phyloP scores from a whole-genome alignment of 2,329 filamentous ascomycete genomes.

The Mycosphaerelloides madeirae region DNA sequence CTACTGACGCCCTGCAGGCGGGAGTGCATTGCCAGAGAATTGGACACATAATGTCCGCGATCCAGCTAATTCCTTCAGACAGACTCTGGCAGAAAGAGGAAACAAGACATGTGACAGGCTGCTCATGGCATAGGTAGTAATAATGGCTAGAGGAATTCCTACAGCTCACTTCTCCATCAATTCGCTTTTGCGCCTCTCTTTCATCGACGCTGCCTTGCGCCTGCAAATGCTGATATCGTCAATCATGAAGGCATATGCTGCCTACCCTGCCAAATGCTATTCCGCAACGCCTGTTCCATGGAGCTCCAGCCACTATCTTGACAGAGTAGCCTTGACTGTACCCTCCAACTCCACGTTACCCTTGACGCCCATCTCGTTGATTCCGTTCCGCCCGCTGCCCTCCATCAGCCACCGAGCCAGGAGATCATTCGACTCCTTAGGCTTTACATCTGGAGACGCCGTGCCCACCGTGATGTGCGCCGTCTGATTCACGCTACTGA shows the following conservation, averaged over 20 bases:
- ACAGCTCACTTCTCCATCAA: too few relatives aligned
- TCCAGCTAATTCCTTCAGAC: too few relatives aligned
- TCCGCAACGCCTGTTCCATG: neutral
- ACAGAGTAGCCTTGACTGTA: constrained; percentile 48
- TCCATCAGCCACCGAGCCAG: constrained; percentile 67
- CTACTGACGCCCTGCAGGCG: too few relatives aligned
- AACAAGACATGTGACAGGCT: neutral
- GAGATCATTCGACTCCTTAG: constrained; percentile 88
- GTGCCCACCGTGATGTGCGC: constrained; percentile 92
- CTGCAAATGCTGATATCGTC: constrained; percentile 1
- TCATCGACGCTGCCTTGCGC: neutral
- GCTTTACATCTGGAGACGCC: constrained; percentile 67
- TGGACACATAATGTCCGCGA: too few relatives aligned
- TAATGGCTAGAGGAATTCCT: too few relatives aligned
- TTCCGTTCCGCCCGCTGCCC: constrained; percentile 50
- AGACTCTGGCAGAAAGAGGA: too few relatives aligned
- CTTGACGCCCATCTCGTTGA: constrained; percentile 51
- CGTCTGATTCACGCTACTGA: constrained; percentile 67
- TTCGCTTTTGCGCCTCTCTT: too few relatives aligned
- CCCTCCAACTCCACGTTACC: constrained; percentile 55
- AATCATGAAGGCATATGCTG: neutral
- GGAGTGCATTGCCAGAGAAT: too few relatives aligned
- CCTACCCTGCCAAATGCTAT: neutral
- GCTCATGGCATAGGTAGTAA: neutral
- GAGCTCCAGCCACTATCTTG: constrained; percentile 8